These are phyloP conservation scores for Lentinula edodes DNA, from an alignment of 768 basidiomycete species.

Conservation along the genomic window DNA sequence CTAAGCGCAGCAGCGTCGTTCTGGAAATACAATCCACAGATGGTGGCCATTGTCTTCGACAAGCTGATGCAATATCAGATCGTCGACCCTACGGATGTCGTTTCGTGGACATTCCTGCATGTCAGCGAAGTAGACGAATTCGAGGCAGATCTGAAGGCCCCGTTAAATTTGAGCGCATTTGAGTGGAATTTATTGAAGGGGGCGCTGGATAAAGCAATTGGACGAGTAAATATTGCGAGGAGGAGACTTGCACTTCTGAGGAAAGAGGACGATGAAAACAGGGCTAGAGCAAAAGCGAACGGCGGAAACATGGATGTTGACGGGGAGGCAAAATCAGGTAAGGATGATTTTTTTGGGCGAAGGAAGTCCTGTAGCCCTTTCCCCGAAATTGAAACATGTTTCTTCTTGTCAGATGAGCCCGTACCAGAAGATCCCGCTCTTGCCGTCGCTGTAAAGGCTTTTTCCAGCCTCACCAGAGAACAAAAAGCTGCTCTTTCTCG, in stretches of 20 bases:
- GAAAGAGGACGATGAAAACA: slow-evolving; percentile 85
- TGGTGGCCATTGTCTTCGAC: slow-evolving; percentile 90
- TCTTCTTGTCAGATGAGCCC: slow-evolving; percentile 32
- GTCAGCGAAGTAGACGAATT: slow-evolving; percentile 33
- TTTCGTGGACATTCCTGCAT: slow-evolving; percentile 74
- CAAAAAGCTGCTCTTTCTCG: slow-evolving; percentile 68
- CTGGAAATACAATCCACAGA: slow-evolving; percentile 83
- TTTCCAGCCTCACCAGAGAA: slow-evolving; percentile 66
- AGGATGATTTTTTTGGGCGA: slow-evolving; percentile 4
- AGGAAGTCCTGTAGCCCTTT: not conserved
- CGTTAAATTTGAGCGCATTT: slow-evolving; percentile 47
- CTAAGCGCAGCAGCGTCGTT: slow-evolving; percentile 67
- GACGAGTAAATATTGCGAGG: slow-evolving; percentile 74
- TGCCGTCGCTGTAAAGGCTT: slow-evolving; percentile 69
- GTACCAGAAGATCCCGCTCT: slow-evolving; percentile 60
- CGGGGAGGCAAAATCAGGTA: slow-evolving; percentile 51
- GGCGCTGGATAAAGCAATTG: slow-evolving; percentile 87
- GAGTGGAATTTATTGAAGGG: slow-evolving; percentile 85
- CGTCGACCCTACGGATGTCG: slow-evolving; percentile 89
- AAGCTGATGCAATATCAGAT: slow-evolving; percentile 99
- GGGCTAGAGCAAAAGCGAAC: slow-evolving; percentile 69
- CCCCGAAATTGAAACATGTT: slow-evolving; percentile 7
- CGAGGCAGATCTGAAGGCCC: slow-evolving; percentile 30
- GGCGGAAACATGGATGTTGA: slow-evolving; percentile 41
- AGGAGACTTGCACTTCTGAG: slow-evolving; percentile 67